Evolutionary conservation across 768 basidiomycete species (phyloP).

Genomic region (Tulasnella sp.): DNA sequence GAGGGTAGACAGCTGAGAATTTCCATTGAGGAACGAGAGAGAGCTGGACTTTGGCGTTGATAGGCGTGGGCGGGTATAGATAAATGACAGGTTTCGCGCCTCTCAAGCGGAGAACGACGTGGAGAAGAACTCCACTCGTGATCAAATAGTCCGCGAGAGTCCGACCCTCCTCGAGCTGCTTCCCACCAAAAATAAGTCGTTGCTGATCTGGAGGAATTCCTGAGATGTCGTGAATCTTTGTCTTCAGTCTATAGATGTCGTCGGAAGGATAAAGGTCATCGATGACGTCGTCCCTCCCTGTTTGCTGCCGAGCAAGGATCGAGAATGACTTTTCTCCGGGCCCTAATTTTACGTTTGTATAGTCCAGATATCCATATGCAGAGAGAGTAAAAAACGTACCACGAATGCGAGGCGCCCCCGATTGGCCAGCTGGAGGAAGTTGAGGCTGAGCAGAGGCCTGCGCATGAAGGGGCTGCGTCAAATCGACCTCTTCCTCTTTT

Average conservation of each 20-base stretch:
- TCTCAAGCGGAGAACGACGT: background rate
- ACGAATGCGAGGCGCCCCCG: no score
- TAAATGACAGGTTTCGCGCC: background rate
- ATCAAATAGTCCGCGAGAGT: background rate
- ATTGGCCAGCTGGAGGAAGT: no score
- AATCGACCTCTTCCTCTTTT: background rate
- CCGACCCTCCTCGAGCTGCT: background rate
- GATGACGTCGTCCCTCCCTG: background rate
- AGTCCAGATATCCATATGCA: background rate
- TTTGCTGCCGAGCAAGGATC: background rate
- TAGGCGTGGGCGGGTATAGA: background rate
- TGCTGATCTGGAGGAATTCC: no score
- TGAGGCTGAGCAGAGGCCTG: no score
- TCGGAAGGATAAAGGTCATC: background rate
- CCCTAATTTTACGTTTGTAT: background rate
- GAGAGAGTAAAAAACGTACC: no score
- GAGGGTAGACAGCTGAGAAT: constrained; percentile 34
- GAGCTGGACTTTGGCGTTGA: constrained; percentile 29
- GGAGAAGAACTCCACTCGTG: background rate
- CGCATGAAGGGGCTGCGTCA: background rate
- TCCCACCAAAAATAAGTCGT: background rate
- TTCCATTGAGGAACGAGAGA: constrained; percentile 31
- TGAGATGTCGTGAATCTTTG: background rate
- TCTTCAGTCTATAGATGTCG: background rate
- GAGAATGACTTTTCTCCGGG: background rate